phyloP scores from a whole-genome alignment of 73 alveolate species.

The Blepharisma stoltei region DNA sequence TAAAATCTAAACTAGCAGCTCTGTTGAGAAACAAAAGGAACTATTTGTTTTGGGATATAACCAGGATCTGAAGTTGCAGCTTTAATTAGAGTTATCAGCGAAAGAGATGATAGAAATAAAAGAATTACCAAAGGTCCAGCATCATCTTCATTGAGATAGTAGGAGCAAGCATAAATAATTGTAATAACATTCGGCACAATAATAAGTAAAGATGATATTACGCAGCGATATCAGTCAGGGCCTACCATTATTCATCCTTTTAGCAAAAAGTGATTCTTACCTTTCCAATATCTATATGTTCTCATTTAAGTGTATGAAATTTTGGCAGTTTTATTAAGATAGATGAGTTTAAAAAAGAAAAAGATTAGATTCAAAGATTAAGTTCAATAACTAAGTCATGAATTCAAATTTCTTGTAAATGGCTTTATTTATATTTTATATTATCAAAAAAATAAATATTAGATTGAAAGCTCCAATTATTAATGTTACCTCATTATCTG shows the following conservation, averaged over 20 bases:
- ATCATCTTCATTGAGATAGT: background rate
- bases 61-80: constrained; percentile 21
- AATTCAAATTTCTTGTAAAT: too few species aligned
- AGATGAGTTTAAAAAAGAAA: too few species aligned
- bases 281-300: constrained; percentile 12
- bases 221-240: background rate
- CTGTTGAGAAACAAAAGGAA: constrained; percentile 6
- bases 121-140: background rate
- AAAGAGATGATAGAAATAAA: background rate
- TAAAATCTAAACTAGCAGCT: too few species aligned
- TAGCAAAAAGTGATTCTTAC: background rate
- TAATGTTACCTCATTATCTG: too few species aligned
- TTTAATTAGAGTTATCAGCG: background rate
- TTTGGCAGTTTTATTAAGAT: background rate
- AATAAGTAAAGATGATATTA: background rate
- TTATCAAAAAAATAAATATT: too few species aligned
- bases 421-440: too few species aligned
- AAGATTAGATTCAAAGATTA: too few species aligned
- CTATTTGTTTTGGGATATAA: constrained; percentile 26
- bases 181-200: background rate
- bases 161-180: background rate
- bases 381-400: too few species aligned
- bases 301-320: background rate
- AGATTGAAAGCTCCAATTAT: too few species aligned
- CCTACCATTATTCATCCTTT: constrained; percentile 28